Evolutionary conservation across 176 grass and related monocot genomes (phyloP).

Genomic region (Ampelocalamus luodianensis): DNA sequence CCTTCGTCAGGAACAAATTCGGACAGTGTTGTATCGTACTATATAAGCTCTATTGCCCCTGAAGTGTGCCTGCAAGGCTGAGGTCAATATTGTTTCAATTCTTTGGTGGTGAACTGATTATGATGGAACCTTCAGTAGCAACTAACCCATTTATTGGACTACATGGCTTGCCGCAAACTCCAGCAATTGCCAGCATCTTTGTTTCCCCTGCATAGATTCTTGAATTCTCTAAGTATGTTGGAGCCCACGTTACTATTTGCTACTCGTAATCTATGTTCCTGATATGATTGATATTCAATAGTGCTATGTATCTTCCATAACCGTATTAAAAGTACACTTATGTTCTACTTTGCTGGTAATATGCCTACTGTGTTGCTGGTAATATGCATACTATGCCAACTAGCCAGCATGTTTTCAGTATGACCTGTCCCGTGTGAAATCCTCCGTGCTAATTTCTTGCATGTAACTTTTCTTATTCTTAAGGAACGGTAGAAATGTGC

Average conservation of each 20-base stretch:
- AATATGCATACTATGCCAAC: neutral
- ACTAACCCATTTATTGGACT: conserved; percentile 44
- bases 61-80: conserved; percentile 3
- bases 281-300: neutral
- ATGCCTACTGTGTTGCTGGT: neutral
- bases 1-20: conserved; percentile 32
- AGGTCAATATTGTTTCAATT: neutral
- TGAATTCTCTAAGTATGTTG: conserved; percentile 7
- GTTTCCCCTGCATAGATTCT: neutral
- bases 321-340: neutral
- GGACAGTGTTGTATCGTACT: conserved; percentile 22
- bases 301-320: neutral
- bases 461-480: neutral
- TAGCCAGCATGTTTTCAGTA: neutral
- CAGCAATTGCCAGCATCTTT: conserved; percentile 13
- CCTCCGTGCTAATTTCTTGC: neutral
- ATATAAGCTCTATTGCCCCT: conserved; percentile 40
- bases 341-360: no score
- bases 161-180: neutral
- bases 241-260: neutral
- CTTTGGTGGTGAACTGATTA: conserved; percentile 39
- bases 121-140: neutral
- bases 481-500: neutral
- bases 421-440: neutral
- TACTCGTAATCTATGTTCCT: neutral